Evolutionary conservation across 2,329 filamentous ascomycete species (phyloP).

Genomic region (Verticillium nonalfalfae): DNA sequence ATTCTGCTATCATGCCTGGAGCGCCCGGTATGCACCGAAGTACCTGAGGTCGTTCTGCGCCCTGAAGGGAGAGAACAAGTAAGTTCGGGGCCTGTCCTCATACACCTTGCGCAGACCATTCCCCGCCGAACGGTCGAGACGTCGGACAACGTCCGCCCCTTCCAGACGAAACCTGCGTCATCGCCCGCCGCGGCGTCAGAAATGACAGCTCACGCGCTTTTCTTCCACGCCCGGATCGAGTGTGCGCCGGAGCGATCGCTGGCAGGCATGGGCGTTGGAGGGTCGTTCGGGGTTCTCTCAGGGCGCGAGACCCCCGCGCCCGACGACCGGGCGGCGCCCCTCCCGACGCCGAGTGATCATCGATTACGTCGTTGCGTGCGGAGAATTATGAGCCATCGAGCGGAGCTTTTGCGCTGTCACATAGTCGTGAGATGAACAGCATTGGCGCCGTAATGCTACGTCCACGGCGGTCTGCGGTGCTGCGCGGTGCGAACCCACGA

Average conservation of each 20-base stretch:
- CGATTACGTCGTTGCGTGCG: background rate
- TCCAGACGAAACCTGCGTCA: background rate
- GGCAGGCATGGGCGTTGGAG: background rate
- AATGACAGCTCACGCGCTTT: background rate
- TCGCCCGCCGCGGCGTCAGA: background rate
- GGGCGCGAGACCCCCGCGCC: background rate
- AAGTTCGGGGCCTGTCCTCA: too few species aligned
- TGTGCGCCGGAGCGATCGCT: background rate
- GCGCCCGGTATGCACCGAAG: too few species aligned
- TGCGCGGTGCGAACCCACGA: too few species aligned
- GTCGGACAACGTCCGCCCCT: too few species aligned
- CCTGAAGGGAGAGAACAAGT: too few species aligned
- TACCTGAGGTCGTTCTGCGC: too few species aligned
- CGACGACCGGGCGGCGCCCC: background rate
- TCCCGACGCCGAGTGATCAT: background rate
- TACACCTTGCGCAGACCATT: too few species aligned
- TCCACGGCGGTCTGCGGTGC: background rate
- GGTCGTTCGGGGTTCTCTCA: background rate
- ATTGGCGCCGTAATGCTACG: background rate
- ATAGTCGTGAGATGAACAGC: slow-evolving; percentile 7
- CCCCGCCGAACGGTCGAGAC: too few species aligned
- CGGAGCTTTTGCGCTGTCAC: background rate
- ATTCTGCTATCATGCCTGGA: too few species aligned
- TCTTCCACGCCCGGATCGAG: background rate
- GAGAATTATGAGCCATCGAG: background rate